Conservation (phyloP, 495 filamentous ascomycete species). For the Hypoxylon intermedium region DNA sequence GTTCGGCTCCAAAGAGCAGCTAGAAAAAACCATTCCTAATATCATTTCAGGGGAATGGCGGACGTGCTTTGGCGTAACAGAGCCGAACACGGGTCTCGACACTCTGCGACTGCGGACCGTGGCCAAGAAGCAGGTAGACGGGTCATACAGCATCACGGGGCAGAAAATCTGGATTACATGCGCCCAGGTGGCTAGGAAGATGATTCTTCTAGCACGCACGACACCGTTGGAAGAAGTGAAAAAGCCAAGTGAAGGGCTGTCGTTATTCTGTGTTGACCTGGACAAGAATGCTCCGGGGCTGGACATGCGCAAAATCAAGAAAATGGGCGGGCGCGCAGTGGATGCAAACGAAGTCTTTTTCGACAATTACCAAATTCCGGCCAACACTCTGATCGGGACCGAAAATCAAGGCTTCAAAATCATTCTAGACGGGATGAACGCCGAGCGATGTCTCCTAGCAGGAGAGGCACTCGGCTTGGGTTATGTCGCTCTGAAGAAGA, state of each 20-base stretch:
- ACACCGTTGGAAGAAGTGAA: constrained; percentile 69
- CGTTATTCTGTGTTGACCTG: constrained; percentile 78
- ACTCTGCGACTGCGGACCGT: constrained; percentile 71
- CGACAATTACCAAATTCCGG: constrained; percentile 70
- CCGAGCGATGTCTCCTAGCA: constrained; percentile 77
- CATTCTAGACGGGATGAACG: constrained; percentile 83
- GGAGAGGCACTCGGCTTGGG: constrained; percentile 81
- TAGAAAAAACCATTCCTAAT: constrained; percentile 66
- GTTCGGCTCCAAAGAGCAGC: constrained; percentile 69
- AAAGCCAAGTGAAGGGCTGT: constrained; percentile 73
- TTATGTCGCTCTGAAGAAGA: constrained; percentile 71
- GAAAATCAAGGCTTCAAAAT: constrained; percentile 79
- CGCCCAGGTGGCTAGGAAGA: constrained; percentile 77
- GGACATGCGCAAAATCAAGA: constrained; percentile 74
- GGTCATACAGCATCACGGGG: constrained; percentile 68
- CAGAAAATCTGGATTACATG: constrained; percentile 88
- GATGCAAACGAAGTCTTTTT: constrained; percentile 88
- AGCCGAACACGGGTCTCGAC: constrained; percentile 76
- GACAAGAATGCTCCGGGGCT: constrained; percentile 64
- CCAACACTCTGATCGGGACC: constrained; percentile 66
- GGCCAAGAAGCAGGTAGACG: constrained; percentile 58
- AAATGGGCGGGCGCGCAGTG: constrained; percentile 81
- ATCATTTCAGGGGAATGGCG: constrained; percentile 73
- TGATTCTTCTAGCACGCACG: constrained; percentile 80
- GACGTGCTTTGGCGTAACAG: constrained; percentile 75